A percentile compares a stretch with the other conserved stretches of the same genome.
phyloP scores from a whole-genome alignment of 75 land plant genomes.

The Pinus taeda region DNA sequence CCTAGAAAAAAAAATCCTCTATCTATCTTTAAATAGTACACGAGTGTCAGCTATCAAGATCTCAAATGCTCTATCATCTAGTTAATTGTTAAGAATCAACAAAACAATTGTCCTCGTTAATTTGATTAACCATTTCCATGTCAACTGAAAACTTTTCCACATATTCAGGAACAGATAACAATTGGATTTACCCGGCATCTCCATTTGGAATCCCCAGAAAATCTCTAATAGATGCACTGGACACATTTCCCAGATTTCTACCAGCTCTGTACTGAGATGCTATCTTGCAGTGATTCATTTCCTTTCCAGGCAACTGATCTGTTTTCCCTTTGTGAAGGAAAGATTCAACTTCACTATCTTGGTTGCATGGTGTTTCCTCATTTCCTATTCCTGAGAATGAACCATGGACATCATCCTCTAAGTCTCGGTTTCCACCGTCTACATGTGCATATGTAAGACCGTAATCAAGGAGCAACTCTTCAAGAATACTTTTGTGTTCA shows the following conservation, averaged over 20 bases:
- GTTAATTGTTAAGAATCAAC: neutral
- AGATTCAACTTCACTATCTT: neutral
- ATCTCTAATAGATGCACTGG: neutral
- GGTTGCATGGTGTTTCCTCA: neutral
- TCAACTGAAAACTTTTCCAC: neutral
- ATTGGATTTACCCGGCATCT: conserved; percentile 6
- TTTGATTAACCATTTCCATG: conserved; percentile 1
- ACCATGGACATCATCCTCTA: conserved; percentile 10
- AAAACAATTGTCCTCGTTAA: neutral
- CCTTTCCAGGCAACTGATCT: neutral
- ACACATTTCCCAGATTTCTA: neutral
- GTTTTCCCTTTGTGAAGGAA: neutral
- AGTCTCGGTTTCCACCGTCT: neutral
- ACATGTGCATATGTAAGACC: conserved; percentile 20
- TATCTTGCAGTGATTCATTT: neutral
- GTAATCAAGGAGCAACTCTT: conserved; percentile 75
- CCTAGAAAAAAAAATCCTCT: no score
- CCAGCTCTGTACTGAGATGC: neutral
- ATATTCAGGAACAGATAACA: neutral
- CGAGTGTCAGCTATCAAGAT: neutral
- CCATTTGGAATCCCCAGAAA: neutral
- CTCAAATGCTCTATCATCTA: conserved; percentile 1
- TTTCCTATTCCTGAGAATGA: neutral
- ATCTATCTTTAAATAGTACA: no score
- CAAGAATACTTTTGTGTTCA: conserved; percentile 81